These are phyloP conservation scores for Pueraria montana DNA, from an alignment of 306 rosid genomes.

Conservation along the genomic window DNA sequence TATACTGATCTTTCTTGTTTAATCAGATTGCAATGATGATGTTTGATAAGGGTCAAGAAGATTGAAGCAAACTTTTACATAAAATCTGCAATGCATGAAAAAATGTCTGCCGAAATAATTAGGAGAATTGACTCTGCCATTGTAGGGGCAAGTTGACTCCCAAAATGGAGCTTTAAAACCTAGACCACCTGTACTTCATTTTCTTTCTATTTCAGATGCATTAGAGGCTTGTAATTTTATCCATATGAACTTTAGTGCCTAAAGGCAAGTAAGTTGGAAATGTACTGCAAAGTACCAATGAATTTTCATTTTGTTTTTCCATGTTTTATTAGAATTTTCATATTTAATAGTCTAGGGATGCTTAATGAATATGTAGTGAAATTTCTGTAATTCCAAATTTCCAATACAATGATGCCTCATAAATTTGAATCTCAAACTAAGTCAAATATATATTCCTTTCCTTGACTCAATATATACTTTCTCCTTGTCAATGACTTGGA, in stretches of 20 bases:
- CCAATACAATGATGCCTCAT: background rate
- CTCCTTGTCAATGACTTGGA: conserved; percentile 12
- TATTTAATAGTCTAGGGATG: background rate
- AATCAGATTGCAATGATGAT: conserved; percentile 78
- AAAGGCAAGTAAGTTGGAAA: conserved; percentile 14
- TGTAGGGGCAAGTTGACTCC: conserved; percentile 48
- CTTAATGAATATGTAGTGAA: conserved; percentile 5
- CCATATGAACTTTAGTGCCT: background rate
- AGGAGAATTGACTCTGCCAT: conserved; percentile 55
- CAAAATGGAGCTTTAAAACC: conserved; percentile 15
- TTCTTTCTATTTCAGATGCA: conserved; percentile 30
- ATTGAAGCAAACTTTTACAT: conserved; percentile 56
- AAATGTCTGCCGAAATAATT: conserved; percentile 53
- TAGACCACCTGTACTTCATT: background rate
- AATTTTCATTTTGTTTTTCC: conserved; percentile 12
- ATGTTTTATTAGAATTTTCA: background rate
- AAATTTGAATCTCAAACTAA: background rate
- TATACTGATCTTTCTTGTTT: conserved; percentile 55
- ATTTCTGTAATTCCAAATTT: conserved; percentile 5
- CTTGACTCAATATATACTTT: background rate
- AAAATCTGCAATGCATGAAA: conserved; percentile 51
- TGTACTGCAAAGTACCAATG: background rate
- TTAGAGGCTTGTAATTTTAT: background rate
- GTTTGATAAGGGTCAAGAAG: conserved; percentile 67
- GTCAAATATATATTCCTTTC: background rate